Evolutionary conservation across 2,329 filamentous ascomycete species (phyloP).

Genomic region (Scedosporium dehoogii): DNA sequence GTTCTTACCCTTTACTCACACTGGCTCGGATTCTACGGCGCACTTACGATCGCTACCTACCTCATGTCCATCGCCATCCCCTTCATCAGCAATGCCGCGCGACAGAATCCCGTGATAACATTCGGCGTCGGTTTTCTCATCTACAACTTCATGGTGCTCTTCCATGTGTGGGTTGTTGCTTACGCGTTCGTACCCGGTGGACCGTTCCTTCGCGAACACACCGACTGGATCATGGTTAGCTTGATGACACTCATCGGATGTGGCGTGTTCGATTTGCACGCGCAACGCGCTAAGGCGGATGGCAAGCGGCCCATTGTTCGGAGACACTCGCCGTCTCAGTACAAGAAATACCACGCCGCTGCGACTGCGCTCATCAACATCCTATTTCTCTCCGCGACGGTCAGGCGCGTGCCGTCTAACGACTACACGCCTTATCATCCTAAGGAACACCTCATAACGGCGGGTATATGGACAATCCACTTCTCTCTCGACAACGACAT

Average conservation of each 20-base stretch:
- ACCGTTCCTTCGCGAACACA: slow-evolving; percentile 83
- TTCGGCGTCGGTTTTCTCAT: slow-evolving; percentile 85
- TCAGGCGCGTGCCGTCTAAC: slow-evolving; percentile 84
- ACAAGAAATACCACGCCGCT: slow-evolving; percentile 41
- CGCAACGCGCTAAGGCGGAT: slow-evolving; percentile 18
- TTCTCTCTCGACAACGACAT: slow-evolving; percentile 97
- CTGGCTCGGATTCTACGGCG: slow-evolving; percentile 88
- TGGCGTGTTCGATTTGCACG: slow-evolving; percentile 62
- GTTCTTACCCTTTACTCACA: slow-evolving; percentile 66
- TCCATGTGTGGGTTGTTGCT: slow-evolving; percentile 96
- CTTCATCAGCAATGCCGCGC: slow-evolving; percentile 65
- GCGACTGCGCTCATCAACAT: slow-evolving; percentile 69
- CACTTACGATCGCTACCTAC: slow-evolving; percentile 64
- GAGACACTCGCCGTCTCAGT: slow-evolving; percentile 23
- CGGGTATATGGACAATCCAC: slow-evolving; percentile 97
- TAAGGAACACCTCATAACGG: slow-evolving; percentile 78
- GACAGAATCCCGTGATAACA: slow-evolving; percentile 64
- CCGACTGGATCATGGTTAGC: slow-evolving; percentile 86
- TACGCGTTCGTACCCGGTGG: slow-evolving; percentile 97
- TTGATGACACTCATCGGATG: slow-evolving; percentile 79
- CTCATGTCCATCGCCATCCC: slow-evolving; percentile 70
- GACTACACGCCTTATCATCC: slow-evolving; percentile 86
- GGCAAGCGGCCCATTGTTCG: slow-evolving; percentile 13
- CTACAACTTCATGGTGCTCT: slow-evolving; percentile 92
- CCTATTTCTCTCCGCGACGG: slow-evolving; percentile 69